These are phyloP conservation scores for Pleoardoris graminearum DNA, from an alignment of 2,329 filamentous ascomycete species.

Conservation along the genomic window DNA sequence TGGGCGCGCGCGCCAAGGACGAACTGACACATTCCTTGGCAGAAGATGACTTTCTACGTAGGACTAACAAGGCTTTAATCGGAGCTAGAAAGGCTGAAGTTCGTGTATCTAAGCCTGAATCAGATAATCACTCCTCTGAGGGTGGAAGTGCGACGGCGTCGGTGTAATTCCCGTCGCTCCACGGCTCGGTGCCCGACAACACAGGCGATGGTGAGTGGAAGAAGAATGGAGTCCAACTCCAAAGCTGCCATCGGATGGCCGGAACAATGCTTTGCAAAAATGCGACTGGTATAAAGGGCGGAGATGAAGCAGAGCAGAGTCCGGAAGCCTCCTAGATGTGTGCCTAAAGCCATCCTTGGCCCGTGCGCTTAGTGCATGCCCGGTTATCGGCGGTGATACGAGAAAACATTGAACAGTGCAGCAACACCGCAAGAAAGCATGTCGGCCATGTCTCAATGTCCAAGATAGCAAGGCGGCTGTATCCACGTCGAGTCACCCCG, in stretches of 20 bases:
- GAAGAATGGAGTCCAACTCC: background rate
- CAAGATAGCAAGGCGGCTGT: slow-evolving; percentile 25
- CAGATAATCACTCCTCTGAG: background rate
- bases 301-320: background rate
- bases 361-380: slow-evolving; percentile 27
- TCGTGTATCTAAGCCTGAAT: background rate
- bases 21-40: background rate
- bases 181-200: background rate
- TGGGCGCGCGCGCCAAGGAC: no score
- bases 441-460: slow-evolving; percentile 37
- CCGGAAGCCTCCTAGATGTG: no score
- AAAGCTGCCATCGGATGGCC: background rate
- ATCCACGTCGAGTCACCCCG: slow-evolving; percentile 15
- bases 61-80: no score
- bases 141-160: background rate
- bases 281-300: background rate
- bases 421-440: background rate
- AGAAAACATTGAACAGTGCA: slow-evolving; percentile 8
- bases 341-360: slow-evolving; percentile 11
- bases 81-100: no score
- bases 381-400: slow-evolving; percentile 25
- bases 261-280: background rate
- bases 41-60: no score
- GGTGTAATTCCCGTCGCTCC: background rate
- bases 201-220: background rate